Percentiles rank a stretch among this genome's conserved stretches.
These are phyloP conservation scores for Calycina herbarum DNA, from an alignment of 2,329 filamentous ascomycete species.

Conservation along the genomic window DNA sequence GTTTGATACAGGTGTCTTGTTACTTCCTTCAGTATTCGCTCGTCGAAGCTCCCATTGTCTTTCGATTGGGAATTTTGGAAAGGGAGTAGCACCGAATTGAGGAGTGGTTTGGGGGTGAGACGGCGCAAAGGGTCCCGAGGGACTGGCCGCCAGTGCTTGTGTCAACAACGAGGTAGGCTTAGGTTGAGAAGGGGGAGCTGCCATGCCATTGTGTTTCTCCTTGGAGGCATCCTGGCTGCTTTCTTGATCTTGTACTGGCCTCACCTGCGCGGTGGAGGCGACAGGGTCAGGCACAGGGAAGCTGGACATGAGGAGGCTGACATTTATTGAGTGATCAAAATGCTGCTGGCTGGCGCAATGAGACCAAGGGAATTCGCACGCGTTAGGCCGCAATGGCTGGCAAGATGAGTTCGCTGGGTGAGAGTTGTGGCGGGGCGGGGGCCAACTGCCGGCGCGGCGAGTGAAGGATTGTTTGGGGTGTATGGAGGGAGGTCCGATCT, in stretches of 20 bases:
- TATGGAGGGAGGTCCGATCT: not conserved
- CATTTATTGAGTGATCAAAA: conserved; percentile 37
- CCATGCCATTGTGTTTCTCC: conserved; percentile 23
- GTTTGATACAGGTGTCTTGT: conserved; percentile 12
- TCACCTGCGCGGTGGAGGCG: conserved; percentile 36
- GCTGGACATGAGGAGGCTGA: conserved; percentile 38
- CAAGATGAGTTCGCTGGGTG: not conserved
- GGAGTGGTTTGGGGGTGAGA: conserved; percentile 8
- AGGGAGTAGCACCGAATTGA: conserved; percentile 10
- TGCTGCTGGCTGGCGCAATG: conserved; percentile 24
- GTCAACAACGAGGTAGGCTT: conserved; percentile 35
- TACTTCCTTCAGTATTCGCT: conserved; percentile 14
- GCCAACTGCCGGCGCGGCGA: not conserved
- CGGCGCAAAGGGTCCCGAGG: conserved; percentile 16
- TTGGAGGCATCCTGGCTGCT: conserved; percentile 28
- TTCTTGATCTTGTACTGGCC: conserved; percentile 25
- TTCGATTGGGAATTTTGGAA: conserved; percentile 12
- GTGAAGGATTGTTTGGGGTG: not conserved
- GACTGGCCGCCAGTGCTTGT: conserved; percentile 31
- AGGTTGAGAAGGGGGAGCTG: conserved; percentile 19
- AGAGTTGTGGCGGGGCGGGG: conserved; percentile 5
- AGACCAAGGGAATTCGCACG: conserved; percentile 35
- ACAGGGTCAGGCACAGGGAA: conserved; percentile 38
- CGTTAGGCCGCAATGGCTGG: conserved; percentile 31
- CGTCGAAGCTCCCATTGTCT: conserved; percentile 24